Percentiles rank a stretch among this genome's conserved stretches.
phyloP scores from a whole-genome alignment of 352 stramenopile species.

The Phytophthora uliginosa region DNA sequence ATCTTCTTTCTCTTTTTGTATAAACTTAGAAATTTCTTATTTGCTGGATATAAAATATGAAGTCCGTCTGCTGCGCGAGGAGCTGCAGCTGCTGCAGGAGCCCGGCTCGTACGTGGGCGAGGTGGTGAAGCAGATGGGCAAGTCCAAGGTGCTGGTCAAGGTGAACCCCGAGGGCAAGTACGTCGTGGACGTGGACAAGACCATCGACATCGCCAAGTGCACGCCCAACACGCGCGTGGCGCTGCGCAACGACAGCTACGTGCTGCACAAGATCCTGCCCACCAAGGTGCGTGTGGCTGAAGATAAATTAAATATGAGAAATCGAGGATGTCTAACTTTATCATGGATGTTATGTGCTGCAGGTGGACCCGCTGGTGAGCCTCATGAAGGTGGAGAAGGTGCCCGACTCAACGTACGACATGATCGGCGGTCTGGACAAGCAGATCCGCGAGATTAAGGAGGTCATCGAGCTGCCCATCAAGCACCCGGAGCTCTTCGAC shows the following conservation, averaged over 20 bases:
- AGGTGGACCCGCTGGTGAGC: conserved; percentile 92
- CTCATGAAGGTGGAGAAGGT: conserved; percentile 99
- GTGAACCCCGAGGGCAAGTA: conserved; percentile 99
- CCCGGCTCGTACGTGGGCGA: conserved; percentile 99
- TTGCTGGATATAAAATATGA: conserved; percentile 18
- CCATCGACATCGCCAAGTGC: conserved; percentile 96
- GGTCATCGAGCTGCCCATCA: conserved; percentile 99
- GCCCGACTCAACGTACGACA: conserved; percentile 99
- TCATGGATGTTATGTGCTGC: background rate
- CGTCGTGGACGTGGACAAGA: conserved; percentile 99
- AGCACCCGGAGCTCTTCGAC: conserved; percentile 99
- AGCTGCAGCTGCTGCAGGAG: conserved; percentile 99
- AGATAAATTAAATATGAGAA: conserved; percentile 24
- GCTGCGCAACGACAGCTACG: conserved; percentile 99
- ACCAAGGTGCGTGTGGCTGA: conserved; percentile 90
- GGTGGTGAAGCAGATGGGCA: conserved; percentile 99
- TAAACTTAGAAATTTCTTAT: conserved; percentile 21
- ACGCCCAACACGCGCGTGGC: conserved; percentile 99
- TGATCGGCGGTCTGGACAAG: conserved; percentile 99
- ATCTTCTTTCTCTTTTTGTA: conserved; percentile 3
- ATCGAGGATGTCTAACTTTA: conserved; percentile 15
- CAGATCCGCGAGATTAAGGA: conserved; percentile 99
- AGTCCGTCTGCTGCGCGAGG: conserved; percentile 98
- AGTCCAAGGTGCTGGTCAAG: conserved; percentile 99
- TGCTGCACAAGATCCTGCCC: conserved; percentile 99